Conservation (phyloP, 2,329 filamentous ascomycete genomes). For the Hypoxylon sp. region DNA sequence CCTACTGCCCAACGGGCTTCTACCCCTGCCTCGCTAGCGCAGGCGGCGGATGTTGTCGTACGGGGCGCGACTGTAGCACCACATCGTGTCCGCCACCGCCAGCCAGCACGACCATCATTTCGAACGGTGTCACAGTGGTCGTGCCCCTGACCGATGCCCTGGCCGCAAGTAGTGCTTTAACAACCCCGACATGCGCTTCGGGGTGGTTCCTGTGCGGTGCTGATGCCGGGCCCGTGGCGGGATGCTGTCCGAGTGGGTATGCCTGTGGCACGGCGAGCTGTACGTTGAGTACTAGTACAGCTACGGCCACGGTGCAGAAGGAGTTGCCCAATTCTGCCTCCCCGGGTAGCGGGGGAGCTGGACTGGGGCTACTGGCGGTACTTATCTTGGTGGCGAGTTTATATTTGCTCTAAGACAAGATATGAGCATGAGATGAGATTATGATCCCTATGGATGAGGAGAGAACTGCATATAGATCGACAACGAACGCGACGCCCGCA, state of each 20-base stretch:
- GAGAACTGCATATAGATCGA: constrained; percentile 29
- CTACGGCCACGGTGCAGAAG: constrained; percentile 72
- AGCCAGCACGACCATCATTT: constrained; percentile 71
- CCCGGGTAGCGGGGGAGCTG: not conserved
- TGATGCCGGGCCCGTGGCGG: constrained; percentile 73
- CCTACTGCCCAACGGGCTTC: constrained; percentile 86
- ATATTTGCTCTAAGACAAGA: constrained; percentile 5
- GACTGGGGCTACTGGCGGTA: constrained; percentile 4
- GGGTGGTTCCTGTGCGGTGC: constrained; percentile 83
- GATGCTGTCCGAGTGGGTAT: constrained; percentile 88
- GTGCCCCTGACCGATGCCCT: constrained; percentile 68
- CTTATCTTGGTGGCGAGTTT: constrained; percentile 20
- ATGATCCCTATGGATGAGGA: not conserved
- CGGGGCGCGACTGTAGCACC: constrained; percentile 85
- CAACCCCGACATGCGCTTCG: constrained; percentile 72
- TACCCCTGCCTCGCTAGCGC: constrained; percentile 91
- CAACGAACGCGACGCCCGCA: constrained; percentile 15
- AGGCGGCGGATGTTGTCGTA: constrained; percentile 88
- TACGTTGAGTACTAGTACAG: constrained; percentile 67
- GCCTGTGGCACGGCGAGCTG: constrained; percentile 81
- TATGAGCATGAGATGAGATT: constrained; percentile 1
- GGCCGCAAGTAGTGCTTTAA: constrained; percentile 56
- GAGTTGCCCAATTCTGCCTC: constrained; percentile 57
- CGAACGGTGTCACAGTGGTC: constrained; percentile 80
- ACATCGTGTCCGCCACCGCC: constrained; percentile 80